Conservation (phyloP, 2,329 filamentous ascomycete genomes). For the Grosmannia clavigera region DNA sequence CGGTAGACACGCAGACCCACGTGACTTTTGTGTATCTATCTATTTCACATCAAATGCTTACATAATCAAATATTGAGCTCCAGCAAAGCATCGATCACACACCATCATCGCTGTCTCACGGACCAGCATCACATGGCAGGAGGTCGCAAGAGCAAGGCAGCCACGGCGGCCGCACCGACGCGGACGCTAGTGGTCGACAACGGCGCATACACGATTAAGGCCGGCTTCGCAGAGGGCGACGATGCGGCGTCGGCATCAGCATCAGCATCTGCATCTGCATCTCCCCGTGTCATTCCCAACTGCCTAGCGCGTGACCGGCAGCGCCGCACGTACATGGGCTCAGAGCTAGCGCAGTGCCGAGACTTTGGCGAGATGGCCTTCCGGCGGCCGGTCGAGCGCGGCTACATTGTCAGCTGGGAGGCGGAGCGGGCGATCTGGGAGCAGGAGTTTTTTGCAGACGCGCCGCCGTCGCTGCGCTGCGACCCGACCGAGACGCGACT, state of each 20-base stretch:
- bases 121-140: slow-evolving; percentile 24
- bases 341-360: slow-evolving; percentile 64
- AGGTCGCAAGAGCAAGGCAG: slow-evolving; percentile 39
- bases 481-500: slow-evolving; percentile 74
- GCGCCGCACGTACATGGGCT: slow-evolving; percentile 65
- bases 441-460: slow-evolving; percentile 70
- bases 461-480: slow-evolving; percentile 49
- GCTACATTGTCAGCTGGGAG: slow-evolving; percentile 95
- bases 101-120: no score
- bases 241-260: slow-evolving; percentile 18
- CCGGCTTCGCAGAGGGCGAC: slow-evolving; percentile 53
- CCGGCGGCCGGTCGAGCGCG: slow-evolving; percentile 82
- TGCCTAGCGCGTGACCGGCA: slow-evolving; percentile 76
- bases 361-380: slow-evolving; percentile 87
- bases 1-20: no score
- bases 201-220: slow-evolving; percentile 83
- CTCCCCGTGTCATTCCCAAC: slow-evolving; percentile 68
- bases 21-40: no score
- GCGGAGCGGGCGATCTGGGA: slow-evolving; percentile 94
- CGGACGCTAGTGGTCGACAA: slow-evolving; percentile 85
- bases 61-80: no score
- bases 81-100: no score
- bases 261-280: slow-evolving; percentile 12
- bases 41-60: no score
- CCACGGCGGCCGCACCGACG: slow-evolving; percentile 38